Conservation (phyloP, 305 asterid species). For the Withania somnifera region DNA sequence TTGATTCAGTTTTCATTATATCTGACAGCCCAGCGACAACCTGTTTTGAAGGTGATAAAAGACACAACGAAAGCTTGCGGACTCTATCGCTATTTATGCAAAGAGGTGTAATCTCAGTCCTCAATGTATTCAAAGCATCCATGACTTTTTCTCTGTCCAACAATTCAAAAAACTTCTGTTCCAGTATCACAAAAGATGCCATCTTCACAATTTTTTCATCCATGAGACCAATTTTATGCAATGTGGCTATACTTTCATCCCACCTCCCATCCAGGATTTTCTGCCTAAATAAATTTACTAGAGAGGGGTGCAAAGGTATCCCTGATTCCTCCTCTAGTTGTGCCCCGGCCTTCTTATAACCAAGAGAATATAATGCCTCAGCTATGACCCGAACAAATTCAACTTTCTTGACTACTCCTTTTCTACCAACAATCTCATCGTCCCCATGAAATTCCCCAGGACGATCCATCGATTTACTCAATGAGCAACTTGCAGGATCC, state of each 20-base stretch:
- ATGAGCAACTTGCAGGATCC: slow-evolving; percentile 18
- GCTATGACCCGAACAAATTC: slow-evolving; percentile 29
- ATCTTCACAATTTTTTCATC: slow-evolving; percentile 15
- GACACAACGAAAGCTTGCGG: slow-evolving; percentile 15
- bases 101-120: slow-evolving; percentile 22
- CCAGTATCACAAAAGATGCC: slow-evolving; percentile 23
- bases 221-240: slow-evolving; percentile 15
- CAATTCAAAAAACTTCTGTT: slow-evolving; percentile 24
- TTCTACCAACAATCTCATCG: slow-evolving; percentile 23
- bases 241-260: slow-evolving; percentile 22
- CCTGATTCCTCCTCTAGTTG: slow-evolving; percentile 27
- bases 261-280: slow-evolving; percentile 24
- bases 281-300: slow-evolving; percentile 14
- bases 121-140: slow-evolving; percentile 26
- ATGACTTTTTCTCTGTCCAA: slow-evolving; percentile 9
- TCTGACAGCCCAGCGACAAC: not conserved
- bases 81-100: slow-evolving; percentile 14
- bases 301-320: slow-evolving; percentile 17
- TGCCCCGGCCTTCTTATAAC: slow-evolving; percentile 22
- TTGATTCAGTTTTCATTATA: not conserved
- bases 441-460: slow-evolving; percentile 20
- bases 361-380: slow-evolving; percentile 25
- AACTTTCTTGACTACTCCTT: slow-evolving; percentile 25
- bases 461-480: slow-evolving; percentile 57
- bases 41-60: slow-evolving; percentile 15